phyloP scores from a whole-genome alignment of 208 protist genomes.

The Acanthamoeba healyi region DNA sequence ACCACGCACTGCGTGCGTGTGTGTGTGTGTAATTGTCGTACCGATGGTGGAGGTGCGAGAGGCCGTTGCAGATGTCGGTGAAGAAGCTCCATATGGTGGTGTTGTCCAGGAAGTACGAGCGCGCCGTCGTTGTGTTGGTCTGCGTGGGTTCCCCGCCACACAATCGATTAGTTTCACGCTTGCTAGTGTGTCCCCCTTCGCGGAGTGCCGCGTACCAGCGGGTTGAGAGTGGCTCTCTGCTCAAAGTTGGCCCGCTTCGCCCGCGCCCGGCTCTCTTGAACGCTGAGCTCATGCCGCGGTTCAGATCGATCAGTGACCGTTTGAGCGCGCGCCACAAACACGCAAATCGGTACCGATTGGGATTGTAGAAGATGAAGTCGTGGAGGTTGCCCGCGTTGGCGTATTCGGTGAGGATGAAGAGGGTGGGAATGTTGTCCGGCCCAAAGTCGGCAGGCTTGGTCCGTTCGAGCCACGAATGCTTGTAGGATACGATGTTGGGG shows the following conservation, averaged over 20 bases:
- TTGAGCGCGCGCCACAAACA: no score
- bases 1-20: no score
- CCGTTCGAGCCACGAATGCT: constrained; percentile 54
- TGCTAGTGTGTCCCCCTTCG: no score
- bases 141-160: no score
- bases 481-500: constrained; percentile 58
- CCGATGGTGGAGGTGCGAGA: constrained; percentile 29
- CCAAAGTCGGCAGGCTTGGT: constrained; percentile 60
- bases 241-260: constrained; percentile 1
- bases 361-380: constrained; percentile 67
- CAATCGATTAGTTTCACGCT: no score
- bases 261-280: neutral
- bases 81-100: constrained; percentile 58
- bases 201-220: constrained; percentile 6
- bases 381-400: constrained; percentile 60
- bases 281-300: no score
- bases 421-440: constrained; percentile 27
- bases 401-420: constrained; percentile 66
- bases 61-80: constrained; percentile 47
- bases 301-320: no score
- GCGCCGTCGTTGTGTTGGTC: constrained; percentile 19
- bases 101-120: constrained; percentile 47
- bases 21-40: neutral
- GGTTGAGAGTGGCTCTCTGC: constrained; percentile 10
- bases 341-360: constrained; percentile 10